Conservation (phyloP, 345 rosid genomes). For the Angophora floribunda region DNA sequence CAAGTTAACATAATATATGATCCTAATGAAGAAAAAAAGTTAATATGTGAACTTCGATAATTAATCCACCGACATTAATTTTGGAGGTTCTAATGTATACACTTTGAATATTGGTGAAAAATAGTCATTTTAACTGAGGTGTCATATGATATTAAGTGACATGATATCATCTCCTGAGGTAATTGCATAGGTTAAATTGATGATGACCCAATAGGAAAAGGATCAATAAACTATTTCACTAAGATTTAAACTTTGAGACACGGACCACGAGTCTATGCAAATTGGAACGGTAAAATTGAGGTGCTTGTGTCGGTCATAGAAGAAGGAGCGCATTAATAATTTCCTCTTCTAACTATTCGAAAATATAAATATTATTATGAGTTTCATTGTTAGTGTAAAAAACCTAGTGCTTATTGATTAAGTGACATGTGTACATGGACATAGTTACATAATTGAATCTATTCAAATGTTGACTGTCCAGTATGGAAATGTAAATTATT, state of each 20-base stretch:
- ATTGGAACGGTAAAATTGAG: not conserved
- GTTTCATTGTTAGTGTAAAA: not conserved
- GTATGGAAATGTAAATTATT: not conserved
- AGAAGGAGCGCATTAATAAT: not conserved
- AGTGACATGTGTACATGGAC: not conserved
- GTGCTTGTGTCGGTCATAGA: not conserved
- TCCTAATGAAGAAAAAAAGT: not conserved
- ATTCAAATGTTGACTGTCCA: not conserved
- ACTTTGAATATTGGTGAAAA: not conserved
- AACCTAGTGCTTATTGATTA: not conserved
- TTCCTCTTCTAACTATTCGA: not conserved
- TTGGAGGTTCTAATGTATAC: not conserved
- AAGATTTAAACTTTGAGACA: not conserved
- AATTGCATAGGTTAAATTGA: not conserved
- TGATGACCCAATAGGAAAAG: not conserved
- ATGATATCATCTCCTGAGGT: not conserved
- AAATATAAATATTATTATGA: not conserved
- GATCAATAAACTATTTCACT: not conserved
- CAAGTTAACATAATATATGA: no score
- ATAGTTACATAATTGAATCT: not conserved
- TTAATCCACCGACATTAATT: not conserved
- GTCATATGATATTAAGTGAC: not conserved
- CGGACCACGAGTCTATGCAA: not conserved
- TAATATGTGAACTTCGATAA: not conserved
- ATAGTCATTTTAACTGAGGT: not conserved